A percentile compares a stretch with the other conserved stretches of the same genome.
phyloP scores from a whole-genome alignment of 2,329 filamentous ascomycete species.

The Sclerotinia spermophila region DNA sequence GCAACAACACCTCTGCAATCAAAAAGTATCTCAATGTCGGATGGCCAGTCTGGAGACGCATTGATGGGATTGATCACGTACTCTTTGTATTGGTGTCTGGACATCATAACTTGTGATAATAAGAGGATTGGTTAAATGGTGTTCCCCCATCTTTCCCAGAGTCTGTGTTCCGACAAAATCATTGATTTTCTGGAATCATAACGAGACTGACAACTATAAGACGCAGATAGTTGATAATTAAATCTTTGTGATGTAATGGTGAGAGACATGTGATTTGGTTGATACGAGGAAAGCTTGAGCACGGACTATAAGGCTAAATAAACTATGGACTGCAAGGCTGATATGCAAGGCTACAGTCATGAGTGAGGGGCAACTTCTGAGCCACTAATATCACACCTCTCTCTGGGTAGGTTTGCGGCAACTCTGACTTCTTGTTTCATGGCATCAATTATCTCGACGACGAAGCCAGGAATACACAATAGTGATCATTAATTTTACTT shows the following conservation, averaged over 20 bases:
- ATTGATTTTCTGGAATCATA: background rate
- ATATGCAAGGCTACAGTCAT: background rate
- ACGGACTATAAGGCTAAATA: background rate
- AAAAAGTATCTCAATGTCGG: background rate
- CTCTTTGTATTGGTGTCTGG: conserved; percentile 1
- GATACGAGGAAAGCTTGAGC: conserved; percentile 4
- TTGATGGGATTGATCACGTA: background rate
- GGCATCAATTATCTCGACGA: background rate
- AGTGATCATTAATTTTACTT: background rate
- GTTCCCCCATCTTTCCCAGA: background rate
- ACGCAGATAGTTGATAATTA: background rate
- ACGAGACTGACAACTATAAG: background rate
- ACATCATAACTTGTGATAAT: background rate
- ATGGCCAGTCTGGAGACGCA: background rate
- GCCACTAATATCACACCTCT: background rate
- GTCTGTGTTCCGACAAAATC: background rate
- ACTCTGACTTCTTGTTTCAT: background rate
- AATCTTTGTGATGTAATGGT: background rate
- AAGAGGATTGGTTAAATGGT: background rate
- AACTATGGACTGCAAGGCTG: background rate
- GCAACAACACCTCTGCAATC: background rate
- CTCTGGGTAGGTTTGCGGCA: background rate
- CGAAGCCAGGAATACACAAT: too few relatives aligned
- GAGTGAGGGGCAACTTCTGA: background rate
- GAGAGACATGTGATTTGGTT: background rate